phyloP scores from a whole-genome alignment of 139 green algal genomes.

The Volvox africanus region DNA sequence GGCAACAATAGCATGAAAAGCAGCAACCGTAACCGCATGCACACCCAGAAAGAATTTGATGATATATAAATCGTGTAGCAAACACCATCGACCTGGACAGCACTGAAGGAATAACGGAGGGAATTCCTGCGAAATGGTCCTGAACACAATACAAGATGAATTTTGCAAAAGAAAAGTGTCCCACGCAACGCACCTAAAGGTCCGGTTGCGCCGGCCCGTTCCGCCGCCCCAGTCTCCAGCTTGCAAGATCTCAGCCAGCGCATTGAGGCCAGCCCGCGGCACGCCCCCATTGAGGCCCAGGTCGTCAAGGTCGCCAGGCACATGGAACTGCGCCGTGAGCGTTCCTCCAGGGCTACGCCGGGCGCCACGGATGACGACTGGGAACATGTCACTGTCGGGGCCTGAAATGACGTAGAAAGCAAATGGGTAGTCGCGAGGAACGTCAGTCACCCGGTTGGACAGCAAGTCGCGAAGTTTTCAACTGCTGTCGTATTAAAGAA shows the following conservation, averaged over 20 bases:
- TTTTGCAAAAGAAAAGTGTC: no score
- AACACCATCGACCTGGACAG: no score
- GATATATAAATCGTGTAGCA: no score
- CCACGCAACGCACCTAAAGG: conserved; percentile 5
- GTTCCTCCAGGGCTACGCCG: conserved; percentile 6
- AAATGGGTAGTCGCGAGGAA: no score
- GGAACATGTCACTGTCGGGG: neutral
- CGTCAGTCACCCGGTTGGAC: no score
- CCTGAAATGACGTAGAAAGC: neutral
- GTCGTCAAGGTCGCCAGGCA: conserved; percentile 30
- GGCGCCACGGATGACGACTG: neutral
- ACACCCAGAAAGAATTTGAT: no score
- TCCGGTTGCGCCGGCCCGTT: conserved; percentile 31
- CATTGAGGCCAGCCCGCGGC: neutral
- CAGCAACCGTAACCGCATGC: neutral
- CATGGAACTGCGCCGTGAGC: neutral
- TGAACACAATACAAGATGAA: no score
- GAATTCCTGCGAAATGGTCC: no score
- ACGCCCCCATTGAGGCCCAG: neutral
- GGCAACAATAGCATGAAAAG: neutral
- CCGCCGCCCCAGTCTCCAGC: conserved; percentile 5
- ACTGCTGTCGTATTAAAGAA: no score
- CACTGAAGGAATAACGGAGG: no score
- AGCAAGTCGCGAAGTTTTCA: no score
- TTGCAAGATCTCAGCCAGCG: conserved; percentile 40